Conservation (phyloP, 768 basidiomycete genomes). For the Gyrodon lividus region DNA sequence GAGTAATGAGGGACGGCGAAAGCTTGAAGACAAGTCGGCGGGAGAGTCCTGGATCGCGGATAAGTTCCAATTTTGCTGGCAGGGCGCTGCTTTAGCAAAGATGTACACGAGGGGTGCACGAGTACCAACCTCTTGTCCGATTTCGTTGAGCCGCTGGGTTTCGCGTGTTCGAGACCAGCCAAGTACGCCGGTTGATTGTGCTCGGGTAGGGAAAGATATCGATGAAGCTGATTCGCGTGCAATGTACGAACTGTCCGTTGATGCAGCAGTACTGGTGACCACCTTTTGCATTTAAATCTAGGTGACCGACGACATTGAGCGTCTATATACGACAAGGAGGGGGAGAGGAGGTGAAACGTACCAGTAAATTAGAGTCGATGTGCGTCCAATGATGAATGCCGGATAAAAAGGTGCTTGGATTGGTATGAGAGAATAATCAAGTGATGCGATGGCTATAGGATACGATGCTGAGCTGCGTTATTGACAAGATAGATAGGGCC, state of each 20-base stretch:
- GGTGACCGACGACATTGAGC: conserved; percentile 26
- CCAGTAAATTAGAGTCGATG: conserved; percentile 48
- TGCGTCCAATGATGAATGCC: conserved; percentile 44
- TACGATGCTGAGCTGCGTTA: conserved; percentile 40
- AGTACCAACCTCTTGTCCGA: conserved; percentile 45
- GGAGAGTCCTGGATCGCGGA: conserved; percentile 40
- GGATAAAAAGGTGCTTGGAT: conserved; percentile 45
- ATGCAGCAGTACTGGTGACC: conserved; percentile 56
- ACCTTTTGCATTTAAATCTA: conserved; percentile 70
- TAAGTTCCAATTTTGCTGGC: conserved; percentile 48
- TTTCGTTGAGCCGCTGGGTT: conserved; percentile 33
- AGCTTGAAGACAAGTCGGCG: conserved; percentile 33
- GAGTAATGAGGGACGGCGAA: conserved; percentile 31
- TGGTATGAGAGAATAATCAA: conserved; percentile 50
- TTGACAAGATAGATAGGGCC: conserved; percentile 38
- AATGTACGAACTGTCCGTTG: conserved; percentile 33
- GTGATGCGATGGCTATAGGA: conserved; percentile 42
- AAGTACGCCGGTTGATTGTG: conserved; percentile 34
- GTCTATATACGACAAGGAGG: conserved; percentile 9
- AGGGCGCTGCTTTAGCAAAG: conserved; percentile 15
- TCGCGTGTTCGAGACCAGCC: conserved; percentile 53
- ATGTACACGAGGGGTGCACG: conserved; percentile 26
- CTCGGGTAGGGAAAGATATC: conserved; percentile 30
- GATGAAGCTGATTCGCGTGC: conserved; percentile 37
- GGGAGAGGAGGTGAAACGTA: conserved; percentile 22